A percentile compares a stretch with the other conserved stretches of the same genome.
Conservation (phyloP, 345 rosid species). For the Cochlearia excelsa region DNA sequence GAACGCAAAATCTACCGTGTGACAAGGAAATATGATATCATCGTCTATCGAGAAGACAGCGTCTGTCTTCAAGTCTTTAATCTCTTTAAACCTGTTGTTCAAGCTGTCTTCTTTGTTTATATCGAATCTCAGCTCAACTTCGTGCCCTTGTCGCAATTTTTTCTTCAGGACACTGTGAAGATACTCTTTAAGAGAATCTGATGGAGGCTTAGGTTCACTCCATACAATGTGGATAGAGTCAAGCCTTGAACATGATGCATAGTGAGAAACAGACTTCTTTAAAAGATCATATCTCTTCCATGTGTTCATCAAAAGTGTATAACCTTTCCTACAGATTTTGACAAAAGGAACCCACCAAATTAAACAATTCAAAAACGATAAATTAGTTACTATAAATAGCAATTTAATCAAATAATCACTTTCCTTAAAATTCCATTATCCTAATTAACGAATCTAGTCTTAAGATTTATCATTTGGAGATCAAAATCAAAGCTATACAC, state of each 20-base stretch:
- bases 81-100: constrained; percentile 89
- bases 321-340: constrained; percentile 59
- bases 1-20: constrained; percentile 79
- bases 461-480: constrained; percentile 25
- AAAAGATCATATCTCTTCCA: constrained; percentile 96
- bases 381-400: no score
- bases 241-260: constrained; percentile 65
- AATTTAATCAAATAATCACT: not conserved
- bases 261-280: constrained; percentile 82
- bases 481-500: constrained; percentile 17
- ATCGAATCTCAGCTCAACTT: constrained; percentile 63
- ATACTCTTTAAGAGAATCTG: constrained; percentile 54
- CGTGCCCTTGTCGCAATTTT: constrained; percentile 46
- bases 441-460: not conserved
- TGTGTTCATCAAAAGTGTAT: constrained; percentile 77
- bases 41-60: constrained; percentile 93
- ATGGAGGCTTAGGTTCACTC: constrained; percentile 95
- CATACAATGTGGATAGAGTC: constrained; percentile 88
- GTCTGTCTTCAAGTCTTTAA: constrained; percentile 67
- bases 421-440: constrained; percentile 2
- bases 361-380: no score
- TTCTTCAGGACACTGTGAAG: constrained; percentile 44
- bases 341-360: not conserved
- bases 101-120: constrained; percentile 84
- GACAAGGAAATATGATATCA: constrained; percentile 86